Evolutionary conservation across 2,329 filamentous ascomycete species (phyloP), one percentile per base, ranked within the genome.

Genomic region (Stagonosporopsis cucurbitacearum): DNA sequence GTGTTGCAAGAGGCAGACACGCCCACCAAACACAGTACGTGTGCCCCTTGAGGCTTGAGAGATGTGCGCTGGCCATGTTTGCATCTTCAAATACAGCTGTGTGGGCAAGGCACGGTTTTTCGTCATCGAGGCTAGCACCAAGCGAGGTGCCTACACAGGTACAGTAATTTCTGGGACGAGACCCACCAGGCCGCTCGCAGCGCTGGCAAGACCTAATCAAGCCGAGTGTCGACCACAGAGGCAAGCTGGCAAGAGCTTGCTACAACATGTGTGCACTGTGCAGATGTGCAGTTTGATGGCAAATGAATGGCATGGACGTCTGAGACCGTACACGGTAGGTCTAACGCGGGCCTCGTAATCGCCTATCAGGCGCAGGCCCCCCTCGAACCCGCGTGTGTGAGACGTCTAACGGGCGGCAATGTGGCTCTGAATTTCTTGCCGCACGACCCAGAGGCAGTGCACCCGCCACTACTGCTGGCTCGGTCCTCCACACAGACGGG

Each of bases 361-460:
- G 58, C 67, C 63, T 66, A 65, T 69, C 62, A 68, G 50, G 59
- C 45, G 49, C 50, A 60, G 50, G 57, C 50, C 57, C 51, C 50
- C 57, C 51, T 57, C 48, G 54, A 51, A 52, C 58, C 46, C 55
- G 64, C 58, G 50, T 57, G 49, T 60, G 41, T 64, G 60, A 67
- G 64, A 70, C 59, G 58, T 64, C 64, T 57, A 68, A 64, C 60
- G 60, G 62, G 62, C 57, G 62, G 64, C 55, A 53, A 55, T 57
- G 57, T 57, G 50, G 62, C 60, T 59, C 52, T 62, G 58, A 60
- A 60, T 62, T 65, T 64, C 58, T 59, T 63, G 42, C 56, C 50
- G 53, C 50, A 61, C 59, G 58, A 56, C 50, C 58, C 63, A 64
- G 47, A 64, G 47, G 57, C 40, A 59, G 57, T 37, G 63, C 62